Percentiles rank a stretch among this genome's conserved stretches.
These are phyloP conservation scores for Claviceps humidiphila DNA, from an alignment of 2,329 filamentous ascomycete genomes.

Conservation along the genomic window DNA sequence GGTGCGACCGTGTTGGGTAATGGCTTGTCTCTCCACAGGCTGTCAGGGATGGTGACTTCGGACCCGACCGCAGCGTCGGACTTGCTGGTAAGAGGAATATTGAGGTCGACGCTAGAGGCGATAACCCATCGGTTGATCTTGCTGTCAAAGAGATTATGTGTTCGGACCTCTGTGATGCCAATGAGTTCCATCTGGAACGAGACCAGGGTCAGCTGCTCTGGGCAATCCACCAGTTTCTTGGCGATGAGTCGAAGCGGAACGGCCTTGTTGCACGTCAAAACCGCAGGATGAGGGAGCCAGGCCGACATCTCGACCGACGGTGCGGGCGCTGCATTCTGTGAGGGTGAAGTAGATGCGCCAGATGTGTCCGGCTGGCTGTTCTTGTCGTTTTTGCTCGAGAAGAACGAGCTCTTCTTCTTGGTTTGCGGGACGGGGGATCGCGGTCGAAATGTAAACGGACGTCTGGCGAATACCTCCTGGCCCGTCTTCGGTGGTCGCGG, in stretches of 20 bases:
- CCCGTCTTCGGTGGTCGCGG: constrained; percentile 54
- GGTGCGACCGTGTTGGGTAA: constrained; percentile 81
- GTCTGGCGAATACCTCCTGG: constrained; percentile 73
- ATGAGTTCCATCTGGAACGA: constrained; percentile 73
- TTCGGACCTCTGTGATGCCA: constrained; percentile 65
- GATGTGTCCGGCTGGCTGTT: constrained; percentile 8
- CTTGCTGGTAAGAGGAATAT: constrained; percentile 50
- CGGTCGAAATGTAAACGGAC: constrained; percentile 46
- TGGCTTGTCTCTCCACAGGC: constrained; percentile 56
- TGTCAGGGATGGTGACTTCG: constrained; percentile 56
- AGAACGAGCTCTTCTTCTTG: constrained; percentile 44
- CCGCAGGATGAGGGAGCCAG: constrained; percentile 71
- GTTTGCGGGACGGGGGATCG: constrained; percentile 18
- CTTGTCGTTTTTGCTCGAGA: constrained; percentile 28
- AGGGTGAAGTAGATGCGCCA: constrained; percentile 13
- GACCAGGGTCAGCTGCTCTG: constrained; percentile 60
- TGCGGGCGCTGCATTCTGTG: constrained; percentile 19
- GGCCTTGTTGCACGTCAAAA: constrained; percentile 80
- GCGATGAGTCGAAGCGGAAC: constrained; percentile 69
- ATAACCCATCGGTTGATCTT: constrained; percentile 69
- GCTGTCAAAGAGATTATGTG: constrained; percentile 57
- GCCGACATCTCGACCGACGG: constrained; percentile 67
- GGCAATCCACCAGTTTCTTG: constrained; percentile 57
- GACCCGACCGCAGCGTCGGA: constrained; percentile 43
- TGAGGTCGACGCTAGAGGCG: constrained; percentile 56